A percentile compares a stretch with the other conserved stretches of the same genome.
These are phyloP conservation scores for Hypocrella siamensis DNA, from an alignment of 2,329 filamentous ascomycete species.

Conservation along the genomic window DNA sequence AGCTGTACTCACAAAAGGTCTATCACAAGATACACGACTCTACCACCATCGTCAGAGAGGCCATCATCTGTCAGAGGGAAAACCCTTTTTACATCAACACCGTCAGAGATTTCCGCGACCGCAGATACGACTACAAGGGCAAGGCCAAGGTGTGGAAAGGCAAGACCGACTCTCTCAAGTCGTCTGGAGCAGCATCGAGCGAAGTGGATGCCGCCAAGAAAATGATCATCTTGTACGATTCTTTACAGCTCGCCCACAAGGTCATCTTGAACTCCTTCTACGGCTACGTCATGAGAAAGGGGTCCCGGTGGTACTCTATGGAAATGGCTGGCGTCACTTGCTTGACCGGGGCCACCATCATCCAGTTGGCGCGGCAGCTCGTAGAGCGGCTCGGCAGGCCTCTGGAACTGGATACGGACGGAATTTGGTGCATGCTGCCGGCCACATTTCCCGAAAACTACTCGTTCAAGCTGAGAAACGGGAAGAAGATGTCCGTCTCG, in stretches of 20 bases:
- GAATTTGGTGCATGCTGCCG: constrained; percentile 98
- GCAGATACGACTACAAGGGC: constrained; percentile 95
- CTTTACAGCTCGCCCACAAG: constrained; percentile 90
- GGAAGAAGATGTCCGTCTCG: constrained; percentile 91
- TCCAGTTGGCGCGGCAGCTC: constrained; percentile 85
- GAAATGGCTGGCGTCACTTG: constrained; percentile 99
- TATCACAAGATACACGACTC: constrained; percentile 98
- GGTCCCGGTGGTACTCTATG: constrained; percentile 96
- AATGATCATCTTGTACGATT: constrained; percentile 95
- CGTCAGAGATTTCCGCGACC: constrained; percentile 88
- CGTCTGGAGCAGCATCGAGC: constrained; percentile 54
- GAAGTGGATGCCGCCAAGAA: constrained; percentile 95
- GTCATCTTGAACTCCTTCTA: constrained; percentile 99
- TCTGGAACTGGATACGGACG: constrained; percentile 89
- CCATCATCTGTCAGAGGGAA: constrained; percentile 94
- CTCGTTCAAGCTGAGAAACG: constrained; percentile 81
- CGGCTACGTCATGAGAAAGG: constrained; percentile 98
- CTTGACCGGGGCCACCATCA: constrained; percentile 88
- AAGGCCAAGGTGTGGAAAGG: constrained; percentile 98
- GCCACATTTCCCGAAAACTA: constrained; percentile 96
- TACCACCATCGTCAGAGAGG: constrained; percentile 81
- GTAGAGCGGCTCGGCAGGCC: constrained; percentile 89
- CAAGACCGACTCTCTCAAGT: constrained; percentile 77
- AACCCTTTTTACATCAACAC: constrained; percentile 98
- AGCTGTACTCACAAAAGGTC: constrained; percentile 93